Base-by-base conservation (phyloP, 345 rosid genomes). In the Eucalyptus urophylla region DNA sequence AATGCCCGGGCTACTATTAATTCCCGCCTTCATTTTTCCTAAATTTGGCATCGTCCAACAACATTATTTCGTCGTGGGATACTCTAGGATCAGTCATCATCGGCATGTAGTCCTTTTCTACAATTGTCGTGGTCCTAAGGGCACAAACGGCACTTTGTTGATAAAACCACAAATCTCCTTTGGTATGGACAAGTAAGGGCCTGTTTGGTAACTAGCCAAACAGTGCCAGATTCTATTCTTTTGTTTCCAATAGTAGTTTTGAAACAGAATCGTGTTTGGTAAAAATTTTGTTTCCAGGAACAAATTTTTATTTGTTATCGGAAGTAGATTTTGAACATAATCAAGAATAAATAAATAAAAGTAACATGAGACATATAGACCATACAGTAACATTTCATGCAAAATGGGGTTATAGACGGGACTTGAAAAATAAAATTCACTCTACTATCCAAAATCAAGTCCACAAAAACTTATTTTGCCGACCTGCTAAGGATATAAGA, bases 251-350 rank as follows among this genome's bases (percentile, higher is more conserved):
- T 1, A 50, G 8, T 50, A 50, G 0, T 50, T 50, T 50, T 50
- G 21, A 21, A 15, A 6, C 4, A 50, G 0, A 50, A 50, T 50
- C 21, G 0, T 50, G 4, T 50, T 50, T 50, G 8, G 53, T 50
- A 50, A 50, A 50, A 15, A 0, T 12, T 49, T 49, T 49, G 14
- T 50, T 50, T 0, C 3, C 1, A 0, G 0, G 3, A 50, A 50
- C 53, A 50, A 50, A 50, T 50, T 50, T 50, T 1, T 50, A 6
- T 49, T 49, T 49, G 15, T 50, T 50, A 1, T 50, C 1, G 1
- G 7, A 50, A 50, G 53, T 50, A 50, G 19, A 50, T 50, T 50
- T 50, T 8, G 53, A 51, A 50, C 53, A 50, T 0, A 50, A 50
- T 50, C 21, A 50, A 50, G 3, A 50, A 50, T 50, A 43, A 43